Base-by-base conservation (phyloP, 1,139 yeast genomes). In the Debaryomyces psychrophilus region DNA sequence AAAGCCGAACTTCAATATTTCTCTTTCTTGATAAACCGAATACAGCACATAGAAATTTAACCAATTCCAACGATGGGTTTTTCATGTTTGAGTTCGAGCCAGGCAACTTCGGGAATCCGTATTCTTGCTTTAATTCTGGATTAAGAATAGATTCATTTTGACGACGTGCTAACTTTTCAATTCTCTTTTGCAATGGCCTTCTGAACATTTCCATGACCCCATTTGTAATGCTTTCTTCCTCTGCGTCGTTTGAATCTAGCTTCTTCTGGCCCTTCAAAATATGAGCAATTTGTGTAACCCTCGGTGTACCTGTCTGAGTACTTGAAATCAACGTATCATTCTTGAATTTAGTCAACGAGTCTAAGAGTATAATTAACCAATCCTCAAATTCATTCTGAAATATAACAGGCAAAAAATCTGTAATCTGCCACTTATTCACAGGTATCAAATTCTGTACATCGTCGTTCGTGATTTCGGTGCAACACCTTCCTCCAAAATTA, bases 401-500 rank as follows among this genome's bases (percentile, higher is more conserved):
- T 18, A 90, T 77, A 1, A 75, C 64, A 0, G 99, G 98, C 44
- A 95, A 69, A 57, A 82, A 90, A 31, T 81, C 72, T 51, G 82
- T 81, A 28, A 95, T 75, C 48, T 89, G 95, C 99, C 99, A 95
- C 44, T 82, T 76, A 45, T 87, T 84, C 43, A 77, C 75, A 2
- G 86, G 84, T 23, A 72, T 71, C 50, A 87, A 68, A 31, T 76
- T 76, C 56, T 85, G 89, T 15, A 68, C 67, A 6, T 83, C 89
- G 8, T 73, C 77, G 44, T 69, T 74, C 4, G 80, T 70, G 35
- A 87, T 81, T 47, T 79, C 78, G 14, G 71, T 66, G 61, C 96
- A 87, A 22, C 84, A 83, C 48, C 90, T 75, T 4, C 99, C 99
- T 37, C 96, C 89, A 64, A 75, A 90, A 59, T 95, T 95, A 57